Conservation (phyloP, 192 early-diverging fungal genomes). For the Entomortierella lignicola region DNA sequence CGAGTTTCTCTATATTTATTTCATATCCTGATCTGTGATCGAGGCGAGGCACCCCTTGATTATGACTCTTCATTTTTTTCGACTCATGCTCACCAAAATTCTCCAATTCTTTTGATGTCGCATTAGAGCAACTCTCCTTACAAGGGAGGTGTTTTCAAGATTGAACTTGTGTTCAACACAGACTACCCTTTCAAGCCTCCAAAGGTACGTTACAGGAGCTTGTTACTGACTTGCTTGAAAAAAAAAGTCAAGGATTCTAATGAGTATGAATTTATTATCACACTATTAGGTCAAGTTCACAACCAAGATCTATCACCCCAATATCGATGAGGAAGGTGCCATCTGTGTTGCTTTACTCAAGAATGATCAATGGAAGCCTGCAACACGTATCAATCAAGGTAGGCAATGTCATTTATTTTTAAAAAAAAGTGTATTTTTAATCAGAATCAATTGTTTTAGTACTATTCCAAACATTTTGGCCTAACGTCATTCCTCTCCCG, state of each 20-base stretch:
- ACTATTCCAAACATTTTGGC: neutral
- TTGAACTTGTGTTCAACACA: conserved; percentile 74
- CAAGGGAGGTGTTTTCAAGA: conserved; percentile 76
- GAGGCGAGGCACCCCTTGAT: neutral
- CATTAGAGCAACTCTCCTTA: conserved; percentile 68
- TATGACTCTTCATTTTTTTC: neutral
- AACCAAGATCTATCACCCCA: conserved; percentile 88
- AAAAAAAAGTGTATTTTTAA: neutral
- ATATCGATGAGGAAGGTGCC: conserved; percentile 84
- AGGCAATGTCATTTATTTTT: conserved; percentile 7
- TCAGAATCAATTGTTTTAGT: conserved; percentile 5
- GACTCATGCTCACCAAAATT: neutral
- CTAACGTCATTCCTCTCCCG: neutral
- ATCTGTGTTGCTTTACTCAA: conserved; percentile 84
- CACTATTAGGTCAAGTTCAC: conserved; percentile 73
- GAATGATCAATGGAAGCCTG: conserved; percentile 87
- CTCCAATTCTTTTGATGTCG: neutral
- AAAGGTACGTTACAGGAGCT: conserved; percentile 56
- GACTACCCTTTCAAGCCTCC: conserved; percentile 91
- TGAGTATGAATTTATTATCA: too few relatives aligned
- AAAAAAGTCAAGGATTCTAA: too few relatives aligned
- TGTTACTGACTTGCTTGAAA: too few relatives aligned
- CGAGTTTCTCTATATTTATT: too few relatives aligned
- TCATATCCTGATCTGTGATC: too few relatives aligned
- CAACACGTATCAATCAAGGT: conserved; percentile 77